phyloP scores from a whole-genome alignment of 2,329 filamentous ascomycete genomes.

The Lachnellula subtilissima region DNA sequence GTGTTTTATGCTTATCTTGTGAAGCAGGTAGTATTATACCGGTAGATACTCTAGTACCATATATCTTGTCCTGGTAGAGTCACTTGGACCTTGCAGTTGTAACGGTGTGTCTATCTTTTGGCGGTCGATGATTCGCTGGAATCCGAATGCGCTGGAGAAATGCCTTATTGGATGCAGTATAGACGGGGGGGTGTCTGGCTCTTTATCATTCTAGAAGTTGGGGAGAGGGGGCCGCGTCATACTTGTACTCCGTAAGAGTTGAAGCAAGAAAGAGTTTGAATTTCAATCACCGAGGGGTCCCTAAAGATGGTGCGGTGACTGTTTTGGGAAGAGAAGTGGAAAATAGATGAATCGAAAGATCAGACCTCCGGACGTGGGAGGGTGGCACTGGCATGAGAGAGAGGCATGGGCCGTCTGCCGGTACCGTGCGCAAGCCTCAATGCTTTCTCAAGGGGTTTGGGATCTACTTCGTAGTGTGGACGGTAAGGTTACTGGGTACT shows the following conservation, averaged over 20 bases:
- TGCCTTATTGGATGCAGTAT: background rate
- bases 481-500: background rate
- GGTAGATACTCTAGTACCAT: background rate
- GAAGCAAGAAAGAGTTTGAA: background rate
- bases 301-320: background rate
- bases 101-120: background rate
- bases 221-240: background rate
- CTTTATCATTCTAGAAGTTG: background rate
- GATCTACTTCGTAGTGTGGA: background rate
- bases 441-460: background rate
- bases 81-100: background rate
- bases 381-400: too few relatives aligned
- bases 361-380: too few relatives aligned
- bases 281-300: background rate
- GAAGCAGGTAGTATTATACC: background rate
- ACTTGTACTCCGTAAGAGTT: background rate
- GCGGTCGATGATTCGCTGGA: background rate
- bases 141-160: background rate
- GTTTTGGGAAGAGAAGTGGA: background rate
- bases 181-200: background rate
- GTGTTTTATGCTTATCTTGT: constrained; percentile 4
- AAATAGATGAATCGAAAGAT: background rate
- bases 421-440: too few relatives aligned
- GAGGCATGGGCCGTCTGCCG: too few relatives aligned
- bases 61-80: too few relatives aligned